Base-by-base conservation (phyloP, 164 flowering plant genomes). In the Liriodendron chinense region DNA sequence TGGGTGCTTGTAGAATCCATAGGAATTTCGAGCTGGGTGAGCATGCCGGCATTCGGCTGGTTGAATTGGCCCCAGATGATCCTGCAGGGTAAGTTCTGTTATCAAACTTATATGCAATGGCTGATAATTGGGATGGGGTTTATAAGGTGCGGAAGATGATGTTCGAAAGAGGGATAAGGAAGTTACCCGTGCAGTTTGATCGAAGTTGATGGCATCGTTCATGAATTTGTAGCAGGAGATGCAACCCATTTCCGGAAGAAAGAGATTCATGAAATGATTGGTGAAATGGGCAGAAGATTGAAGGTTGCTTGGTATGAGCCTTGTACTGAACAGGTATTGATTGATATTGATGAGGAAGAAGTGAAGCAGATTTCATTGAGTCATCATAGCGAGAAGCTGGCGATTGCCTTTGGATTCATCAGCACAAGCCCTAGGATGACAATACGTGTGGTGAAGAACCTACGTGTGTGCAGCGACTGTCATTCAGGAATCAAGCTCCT, bases 381-480 rank as follows among this genome's bases (percentile, higher is more conserved):
- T 49, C 70, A 74, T 66, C 76, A 74, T 62, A 74, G 76, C 24
- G 76, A 74, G 76, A 74, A 74, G 50, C 66, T 74, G 76, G 76
- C 76, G 0, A 74, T 74, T 48, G 70, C 76, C 47, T 74, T 74
- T 13, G 76, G 70, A 21, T 65, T 74, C 50, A 65, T 74, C 16
- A 49, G 70, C 76, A 74, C 76, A 50, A 74, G 24, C 25, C 76
- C 76, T 49, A 63, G 70, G 20, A 65, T 70, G 48, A 74, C 76
- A 14, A 74, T 74, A 12, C 70, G 70, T n/a, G 76, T 74, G 9
- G 70, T 74, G 0, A 74, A 74, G 63, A 65, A 65, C 47, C 70
- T 74, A 8, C 70, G 76, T 16, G 76, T 74, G 14, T 74, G 76
- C 57, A 68, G 64, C 18, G 76, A 74, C 65, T 66, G 70, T 26